Evolutionary conservation across 495 filamentous ascomycete genomes (phyloP).

Genomic region (Cladorrhinum samala): DNA sequence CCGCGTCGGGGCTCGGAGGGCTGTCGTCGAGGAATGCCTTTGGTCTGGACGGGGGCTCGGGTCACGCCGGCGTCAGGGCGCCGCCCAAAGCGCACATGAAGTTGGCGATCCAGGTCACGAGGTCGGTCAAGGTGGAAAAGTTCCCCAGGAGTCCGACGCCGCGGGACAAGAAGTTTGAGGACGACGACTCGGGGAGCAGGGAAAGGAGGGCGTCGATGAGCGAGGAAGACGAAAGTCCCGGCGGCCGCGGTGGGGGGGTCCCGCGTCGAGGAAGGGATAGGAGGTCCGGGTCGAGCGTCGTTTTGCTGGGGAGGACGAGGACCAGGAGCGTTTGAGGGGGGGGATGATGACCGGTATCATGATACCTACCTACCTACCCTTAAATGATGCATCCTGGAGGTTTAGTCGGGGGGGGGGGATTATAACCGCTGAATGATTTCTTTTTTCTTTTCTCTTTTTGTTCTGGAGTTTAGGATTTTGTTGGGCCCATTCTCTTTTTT

Average conservation of each 20-base stretch:
- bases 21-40: too few relatives aligned
- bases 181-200: background rate
- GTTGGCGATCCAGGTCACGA: slow-evolving; percentile 17
- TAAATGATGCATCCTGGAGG: background rate
- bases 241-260: background rate
- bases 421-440: too few relatives aligned
- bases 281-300: background rate
- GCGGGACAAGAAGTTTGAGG: slow-evolving; percentile 1
- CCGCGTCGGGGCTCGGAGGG: too few relatives aligned
- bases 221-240: background rate
- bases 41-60: too few relatives aligned
- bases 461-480: too few relatives aligned
- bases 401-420: background rate
- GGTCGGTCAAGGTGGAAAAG: slow-evolving; percentile 11
- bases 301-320: background rate
- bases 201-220: background rate
- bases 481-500: too few relatives aligned
- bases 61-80: slow-evolving; percentile 14
- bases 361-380: background rate
- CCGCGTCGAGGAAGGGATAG: background rate
- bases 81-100: slow-evolving; percentile 21
- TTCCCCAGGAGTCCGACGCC: slow-evolving; percentile 4
- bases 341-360: background rate
- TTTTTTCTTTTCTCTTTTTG: too few relatives aligned
- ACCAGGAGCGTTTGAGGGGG: background rate